Base-by-base conservation (phyloP, 768 basidiomycete species). In the Leccinum truebloodii region DNA sequence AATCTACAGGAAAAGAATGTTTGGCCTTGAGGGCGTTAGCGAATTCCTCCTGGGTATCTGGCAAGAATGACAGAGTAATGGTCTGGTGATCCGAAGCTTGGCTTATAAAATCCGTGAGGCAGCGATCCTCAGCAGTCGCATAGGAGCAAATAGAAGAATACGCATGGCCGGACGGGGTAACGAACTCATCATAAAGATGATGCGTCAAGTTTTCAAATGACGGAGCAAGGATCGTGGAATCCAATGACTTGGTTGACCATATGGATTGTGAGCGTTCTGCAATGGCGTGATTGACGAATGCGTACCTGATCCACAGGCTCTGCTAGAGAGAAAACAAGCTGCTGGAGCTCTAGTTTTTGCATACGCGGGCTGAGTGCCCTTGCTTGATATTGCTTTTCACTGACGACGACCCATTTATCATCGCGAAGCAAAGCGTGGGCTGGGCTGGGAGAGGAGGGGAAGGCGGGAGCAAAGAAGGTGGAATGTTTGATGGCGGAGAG, bases 401-500 rank as follows among this genome's bases (percentile, higher is more conserved):
- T 71, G 30, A 90, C 81, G 16, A 79, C 72, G 8, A 86, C 75
- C 89, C 92, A 94, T 63, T 34, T 82, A 10, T 78, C 78, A 14
- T 81, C 76, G 2, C 76, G 76, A 37, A 83, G 79, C 2, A 84
- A 69, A 0, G 83, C 86, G 76, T 0, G 92, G 80, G 3, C 87
- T 82, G 12, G n/a, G n/a, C 81, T 78, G 68, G 8, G 41, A n/a
- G 2, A 81, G 79, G 5, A 80, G 8, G 28, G 28, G 28, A 28
- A 28, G 28, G 0, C 63, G 1, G 88, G 79, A 2, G 86, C 85
- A 58, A 94, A 83, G 75, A 28, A 28, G 26, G 26, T 6, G 6
- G 26, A 28, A 28, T 28, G 87, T 68, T 95, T 95, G 70, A 98
- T 90, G 54, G 91, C 90, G 58, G 85, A 85, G 61, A 99, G 84